These are phyloP conservation scores for Zymoseptoria pseudotritici DNA, from an alignment of 2,329 filamentous ascomycete genomes.

Conservation along the genomic window DNA sequence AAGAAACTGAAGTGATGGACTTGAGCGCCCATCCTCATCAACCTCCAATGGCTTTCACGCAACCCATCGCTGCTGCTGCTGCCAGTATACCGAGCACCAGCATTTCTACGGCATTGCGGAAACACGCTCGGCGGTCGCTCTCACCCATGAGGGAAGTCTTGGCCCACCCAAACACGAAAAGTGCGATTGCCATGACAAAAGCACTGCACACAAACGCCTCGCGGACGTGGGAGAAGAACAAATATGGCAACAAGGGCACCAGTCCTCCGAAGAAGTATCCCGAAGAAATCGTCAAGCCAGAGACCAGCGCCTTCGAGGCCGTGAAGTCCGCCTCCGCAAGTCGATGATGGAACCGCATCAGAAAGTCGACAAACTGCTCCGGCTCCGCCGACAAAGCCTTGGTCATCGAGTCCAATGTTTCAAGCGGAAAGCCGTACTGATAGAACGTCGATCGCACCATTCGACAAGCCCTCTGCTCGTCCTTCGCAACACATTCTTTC, in stretches of 20 bases:
- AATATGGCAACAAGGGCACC: constrained; percentile 65
- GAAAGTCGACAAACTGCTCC: constrained; percentile 38
- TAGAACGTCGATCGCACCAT: constrained; percentile 38
- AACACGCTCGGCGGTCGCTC: constrained; percentile 39
- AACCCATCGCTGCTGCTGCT: constrained; percentile 57
- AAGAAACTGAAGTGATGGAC: neutral
- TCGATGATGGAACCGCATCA: constrained; percentile 43
- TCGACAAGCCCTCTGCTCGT: constrained; percentile 30
- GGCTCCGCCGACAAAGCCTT: constrained; percentile 11
- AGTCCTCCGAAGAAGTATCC: constrained; percentile 65
- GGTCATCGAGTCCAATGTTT: constrained; percentile 19
- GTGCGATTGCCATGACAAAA: constrained; percentile 51
- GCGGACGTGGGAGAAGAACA: constrained; percentile 41
- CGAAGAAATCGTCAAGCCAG: constrained; percentile 58
- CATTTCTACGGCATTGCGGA: constrained; percentile 58
- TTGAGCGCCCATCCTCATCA: constrained; percentile 4
- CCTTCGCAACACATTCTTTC: constrained; percentile 33
- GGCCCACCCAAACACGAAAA: constrained; percentile 58
- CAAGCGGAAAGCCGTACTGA: constrained; percentile 34
- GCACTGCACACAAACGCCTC: constrained; percentile 54
- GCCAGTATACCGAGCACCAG: constrained; percentile 57
- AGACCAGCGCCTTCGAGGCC: constrained; percentile 38
- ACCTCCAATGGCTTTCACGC: constrained; percentile 50
- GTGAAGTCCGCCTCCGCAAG: constrained; percentile 39
- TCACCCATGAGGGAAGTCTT: constrained; percentile 51